phyloP scores from a whole-genome alignment of 257 asterid species.

The Cordia subcordata region DNA sequence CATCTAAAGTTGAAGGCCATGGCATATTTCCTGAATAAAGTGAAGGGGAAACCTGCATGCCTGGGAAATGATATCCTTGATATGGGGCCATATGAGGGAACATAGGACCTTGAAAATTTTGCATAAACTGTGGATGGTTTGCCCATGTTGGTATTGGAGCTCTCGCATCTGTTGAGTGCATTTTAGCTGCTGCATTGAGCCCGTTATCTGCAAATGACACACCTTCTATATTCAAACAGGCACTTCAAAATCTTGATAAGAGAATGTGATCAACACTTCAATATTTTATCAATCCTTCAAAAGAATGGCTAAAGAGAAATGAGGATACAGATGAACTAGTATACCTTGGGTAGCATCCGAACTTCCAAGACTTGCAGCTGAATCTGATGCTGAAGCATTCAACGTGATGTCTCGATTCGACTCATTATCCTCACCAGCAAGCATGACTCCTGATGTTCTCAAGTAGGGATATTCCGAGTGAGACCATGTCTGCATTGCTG shows the following conservation, averaged over 20 bases:
- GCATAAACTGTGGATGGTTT: slow-evolving; percentile 33
- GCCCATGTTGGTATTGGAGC: slow-evolving; percentile 52
- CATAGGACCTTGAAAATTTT: slow-evolving; percentile 49
- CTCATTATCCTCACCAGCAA: slow-evolving; percentile 45
- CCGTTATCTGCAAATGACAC: slow-evolving; percentile 37
- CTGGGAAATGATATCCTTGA: slow-evolving; percentile 53
- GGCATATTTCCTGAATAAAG: slow-evolving; percentile 35
- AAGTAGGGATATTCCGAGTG: slow-evolving; percentile 39
- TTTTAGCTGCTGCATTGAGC: slow-evolving; percentile 28
- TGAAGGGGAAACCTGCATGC: slow-evolving; percentile 49
- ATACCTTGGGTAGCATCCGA: slow-evolving; percentile 48
- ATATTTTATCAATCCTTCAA: too few relatives aligned
- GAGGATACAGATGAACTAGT: not conserved
- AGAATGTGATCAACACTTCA: too few relatives aligned
- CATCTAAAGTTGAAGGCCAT: too few relatives aligned
- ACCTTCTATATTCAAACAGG: not conserved
- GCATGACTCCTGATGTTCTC: slow-evolving; percentile 45
- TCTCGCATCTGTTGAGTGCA: slow-evolving; percentile 44
- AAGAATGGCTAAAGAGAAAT: not conserved
- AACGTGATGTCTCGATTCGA: slow-evolving; percentile 13
- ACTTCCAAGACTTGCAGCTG: slow-evolving; percentile 41
- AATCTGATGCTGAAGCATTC: slow-evolving; percentile 41
- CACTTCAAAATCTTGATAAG: too few relatives aligned
- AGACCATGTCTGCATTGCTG: slow-evolving; percentile 60
- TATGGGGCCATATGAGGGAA: slow-evolving; percentile 49